These are phyloP conservation scores for Lodderomyces metapsilosis DNA, from an alignment of 1,139 yeast genomes.

Conservation along the genomic window DNA sequence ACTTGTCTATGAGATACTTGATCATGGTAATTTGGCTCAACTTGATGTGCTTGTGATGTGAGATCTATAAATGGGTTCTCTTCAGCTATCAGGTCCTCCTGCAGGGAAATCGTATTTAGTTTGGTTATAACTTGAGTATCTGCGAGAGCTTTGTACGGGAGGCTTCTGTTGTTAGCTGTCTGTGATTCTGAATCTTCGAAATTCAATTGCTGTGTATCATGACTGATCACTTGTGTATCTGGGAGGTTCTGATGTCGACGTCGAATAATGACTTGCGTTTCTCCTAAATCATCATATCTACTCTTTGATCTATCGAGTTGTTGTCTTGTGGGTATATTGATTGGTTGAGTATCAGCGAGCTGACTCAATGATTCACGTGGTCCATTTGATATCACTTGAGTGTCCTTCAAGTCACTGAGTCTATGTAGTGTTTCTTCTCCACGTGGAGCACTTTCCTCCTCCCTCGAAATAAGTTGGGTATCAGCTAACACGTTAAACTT, in stretches of 20 bases:
- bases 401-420: background rate
- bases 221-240: slow-evolving; percentile 7
- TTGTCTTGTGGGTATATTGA: background rate
- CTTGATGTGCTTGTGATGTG: background rate
- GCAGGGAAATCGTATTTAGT: background rate
- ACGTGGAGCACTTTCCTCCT: background rate
- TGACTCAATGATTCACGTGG: background rate
- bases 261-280: slow-evolving; percentile 4
- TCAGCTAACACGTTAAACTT: slow-evolving; percentile 3
- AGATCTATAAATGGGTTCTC: background rate
- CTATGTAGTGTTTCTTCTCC: background rate
- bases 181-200: background rate
- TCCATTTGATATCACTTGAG: slow-evolving; percentile 3
- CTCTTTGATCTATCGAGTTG: background rate
- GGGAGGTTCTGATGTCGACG: slow-evolving; percentile 2
- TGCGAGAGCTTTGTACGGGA: background rate
- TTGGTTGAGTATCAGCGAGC: background rate
- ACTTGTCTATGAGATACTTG: slow-evolving; percentile 17
- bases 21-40: background rate
- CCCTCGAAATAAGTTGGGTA: slow-evolving; percentile 6
- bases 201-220: background rate
- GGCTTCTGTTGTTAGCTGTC: background rate
- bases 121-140: slow-evolving; percentile 11
- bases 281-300: background rate
- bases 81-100: background rate